Base-by-base conservation (phyloP, 2,329 filamentous ascomycete genomes). In the Sphaerulina musiva region DNA sequence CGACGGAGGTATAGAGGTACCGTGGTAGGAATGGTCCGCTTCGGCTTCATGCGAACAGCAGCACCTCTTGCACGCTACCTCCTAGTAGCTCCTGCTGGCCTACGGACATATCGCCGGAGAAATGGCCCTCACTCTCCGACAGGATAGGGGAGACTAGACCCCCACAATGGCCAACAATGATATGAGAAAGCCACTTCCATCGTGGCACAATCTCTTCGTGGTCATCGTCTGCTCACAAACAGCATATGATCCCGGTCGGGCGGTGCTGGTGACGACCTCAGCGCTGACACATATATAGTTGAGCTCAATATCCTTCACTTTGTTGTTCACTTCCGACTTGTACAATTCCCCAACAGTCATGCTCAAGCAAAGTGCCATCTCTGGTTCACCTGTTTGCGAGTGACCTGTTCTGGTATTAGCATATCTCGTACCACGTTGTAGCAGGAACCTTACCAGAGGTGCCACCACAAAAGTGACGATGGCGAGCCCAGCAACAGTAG, bases 401-500 rank as follows among this genome's bases (percentile, higher is more conserved):
- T 67, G 36, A 78, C 76, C 76, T 78, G 48, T 29, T 40, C 9
- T 41, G 26, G 12, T 11, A 52, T 70, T 62, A 69, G 66, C 59
- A 51, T n/a, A 17, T 23, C 14, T 38, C 10, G 32, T 11, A n/a
- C 6, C 31, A 39, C 10, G 11, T 46, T 55, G n/a, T 11, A 6
- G 6, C 9, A 11, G 4, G 34, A 29, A 31, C 4, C 86, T 77
- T 78, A 95, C 93, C 81, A 97, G 83, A 29, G 93, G 93, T 50
- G 85, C 85, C 66, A 97, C 76, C 53, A 88, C 80, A 60, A 84
- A 70, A 12, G 95, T 92, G 44, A 89, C 90, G 39, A 81, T 78
- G 44, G 81, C 81, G 62, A 97, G 77, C 14, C 89, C 92, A 40
- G 86, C 76, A 38, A 98, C 90, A 0, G 93, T 98, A 12, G 81